phyloP scores from a whole-genome alignment of 2,329 filamentous ascomycete species.

The Cucurbitaria berberidis region DNA sequence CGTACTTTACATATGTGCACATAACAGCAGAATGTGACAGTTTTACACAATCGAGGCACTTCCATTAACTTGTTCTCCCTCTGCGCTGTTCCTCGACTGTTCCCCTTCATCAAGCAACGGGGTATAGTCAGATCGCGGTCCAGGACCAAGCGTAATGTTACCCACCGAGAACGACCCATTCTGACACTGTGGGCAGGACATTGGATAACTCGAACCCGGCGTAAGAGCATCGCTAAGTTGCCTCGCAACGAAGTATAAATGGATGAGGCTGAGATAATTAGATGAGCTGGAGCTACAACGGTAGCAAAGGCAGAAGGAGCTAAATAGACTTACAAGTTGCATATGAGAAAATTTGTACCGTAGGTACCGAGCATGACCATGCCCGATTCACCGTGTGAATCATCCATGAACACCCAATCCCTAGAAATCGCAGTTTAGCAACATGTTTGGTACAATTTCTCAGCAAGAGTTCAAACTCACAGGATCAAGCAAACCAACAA shows the following conservation, averaged over 20 bases:
- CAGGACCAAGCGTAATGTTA: slow-evolving; percentile 10
- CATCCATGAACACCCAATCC: slow-evolving; percentile 26
- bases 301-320: no score
- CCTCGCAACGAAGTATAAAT: slow-evolving; percentile 29
- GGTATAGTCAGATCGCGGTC: slow-evolving; percentile 21
- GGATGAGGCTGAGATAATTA: slow-evolving; percentile 23
- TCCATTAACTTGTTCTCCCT: not conserved
- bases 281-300: not conserved
- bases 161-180: slow-evolving; percentile 21
- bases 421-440: not conserved
- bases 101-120: not conserved
- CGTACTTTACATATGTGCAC: no score
- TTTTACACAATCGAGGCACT: not conserved
- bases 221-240: slow-evolving; percentile 23
- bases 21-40: not conserved
- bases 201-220: slow-evolving; percentile 18
- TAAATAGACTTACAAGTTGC: slow-evolving; percentile 31
- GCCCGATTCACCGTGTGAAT: not conserved
- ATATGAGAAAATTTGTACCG: slow-evolving; percentile 33
- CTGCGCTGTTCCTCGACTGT: not conserved
- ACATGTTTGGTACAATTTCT: not conserved
- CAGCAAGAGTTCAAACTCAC: not conserved
- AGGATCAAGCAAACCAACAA: slow-evolving; percentile 34
- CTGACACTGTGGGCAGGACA: slow-evolving; percentile 36
- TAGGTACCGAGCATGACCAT: slow-evolving; percentile 35